phyloP scores from a whole-genome alignment of 2,329 filamentous ascomycete genomes.

The Diaporthe capsici region DNA sequence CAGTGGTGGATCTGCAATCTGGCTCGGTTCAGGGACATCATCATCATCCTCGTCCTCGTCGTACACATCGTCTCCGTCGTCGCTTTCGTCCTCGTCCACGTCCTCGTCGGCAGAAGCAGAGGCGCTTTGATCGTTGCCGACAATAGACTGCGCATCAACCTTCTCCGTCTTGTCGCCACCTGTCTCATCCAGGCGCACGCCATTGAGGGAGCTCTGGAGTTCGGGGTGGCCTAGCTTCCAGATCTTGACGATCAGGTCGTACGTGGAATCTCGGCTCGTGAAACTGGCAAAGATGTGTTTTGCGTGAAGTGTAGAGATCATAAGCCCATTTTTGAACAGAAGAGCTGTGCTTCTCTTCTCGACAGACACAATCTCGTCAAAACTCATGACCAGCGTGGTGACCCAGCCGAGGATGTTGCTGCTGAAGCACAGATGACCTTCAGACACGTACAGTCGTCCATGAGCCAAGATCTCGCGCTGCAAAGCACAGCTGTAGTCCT shows the following conservation, averaged over 20 bases:
- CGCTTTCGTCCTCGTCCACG: slow-evolving; percentile 72
- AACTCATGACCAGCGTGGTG: slow-evolving; percentile 96
- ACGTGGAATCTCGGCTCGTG: slow-evolving; percentile 93
- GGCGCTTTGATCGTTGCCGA: slow-evolving; percentile 64
- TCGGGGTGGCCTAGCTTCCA: slow-evolving; percentile 98
- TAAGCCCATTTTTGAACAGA: slow-evolving; percentile 96
- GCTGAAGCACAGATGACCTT: slow-evolving; percentile 97
- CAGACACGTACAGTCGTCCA: slow-evolving; percentile 93
- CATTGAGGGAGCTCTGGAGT: slow-evolving; percentile 90
- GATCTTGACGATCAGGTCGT: slow-evolving; percentile 96
- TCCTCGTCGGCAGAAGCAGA: slow-evolving; percentile 67
- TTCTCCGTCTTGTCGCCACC: slow-evolving; percentile 95
- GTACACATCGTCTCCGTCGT: slow-evolving; percentile 85
- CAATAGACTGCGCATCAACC: slow-evolving; percentile 67
- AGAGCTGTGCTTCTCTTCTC: slow-evolving; percentile 97
- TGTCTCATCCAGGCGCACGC: slow-evolving; percentile 83
- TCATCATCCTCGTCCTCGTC: slow-evolving; percentile 84
- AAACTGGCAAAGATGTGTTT: slow-evolving; percentile 97
- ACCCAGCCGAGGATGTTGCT: slow-evolving; percentile 99
- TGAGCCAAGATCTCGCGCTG: slow-evolving; percentile 97
- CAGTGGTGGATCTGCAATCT: slow-evolving; percentile 56
- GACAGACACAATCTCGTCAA: slow-evolving; percentile 96
- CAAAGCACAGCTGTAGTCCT: slow-evolving; percentile 97
- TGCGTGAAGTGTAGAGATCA: slow-evolving; percentile 95
- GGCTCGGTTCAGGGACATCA: slow-evolving; percentile 60